phyloP scores from a whole-genome alignment of 257 asterid species.

The Solanum sejunctum region DNA sequence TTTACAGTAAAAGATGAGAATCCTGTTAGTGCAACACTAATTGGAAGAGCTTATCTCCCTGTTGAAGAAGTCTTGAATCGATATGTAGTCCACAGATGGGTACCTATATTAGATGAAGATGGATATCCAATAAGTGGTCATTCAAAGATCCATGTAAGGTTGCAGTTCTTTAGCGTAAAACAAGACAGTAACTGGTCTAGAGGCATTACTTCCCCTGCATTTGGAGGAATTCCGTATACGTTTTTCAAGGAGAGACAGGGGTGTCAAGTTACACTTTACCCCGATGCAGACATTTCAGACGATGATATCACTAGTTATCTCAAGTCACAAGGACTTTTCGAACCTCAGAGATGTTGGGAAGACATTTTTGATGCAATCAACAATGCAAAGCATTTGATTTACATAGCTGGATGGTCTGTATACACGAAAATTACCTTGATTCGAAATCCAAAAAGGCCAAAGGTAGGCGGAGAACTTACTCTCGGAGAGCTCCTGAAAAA shows the following conservation, averaged over 20 bases:
- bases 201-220: conserved; percentile 35
- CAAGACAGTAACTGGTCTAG: conserved; percentile 58
- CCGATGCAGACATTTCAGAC: conserved; percentile 57
- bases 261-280: conserved; percentile 49
- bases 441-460: conserved; percentile 42
- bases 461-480: conserved; percentile 33
- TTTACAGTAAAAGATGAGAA: conserved; percentile 57
- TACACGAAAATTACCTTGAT: conserved; percentile 44
- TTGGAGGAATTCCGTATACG: conserved; percentile 49
- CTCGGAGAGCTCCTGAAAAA: conserved; percentile 64
- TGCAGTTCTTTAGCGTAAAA: conserved; percentile 32
- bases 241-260: conserved; percentile 66
- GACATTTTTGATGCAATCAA: conserved; percentile 58
- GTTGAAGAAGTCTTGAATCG: conserved; percentile 46
- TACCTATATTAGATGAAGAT: conserved; percentile 45
- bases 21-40: conserved; percentile 61
- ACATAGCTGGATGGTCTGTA: conserved; percentile 83
- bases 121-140: conserved; percentile 35
- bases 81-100: conserved; percentile 41
- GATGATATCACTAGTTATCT: conserved; percentile 26
- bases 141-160: conserved; percentile 48
- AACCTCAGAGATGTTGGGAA: conserved; percentile 71
- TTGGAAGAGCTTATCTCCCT: conserved; percentile 65
- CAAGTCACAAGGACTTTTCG: conserved; percentile 10
- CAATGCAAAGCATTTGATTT: conserved; percentile 54